Conservation (phyloP, 352 stramenopile species). For the Phytopythium ostracodes region DNA sequence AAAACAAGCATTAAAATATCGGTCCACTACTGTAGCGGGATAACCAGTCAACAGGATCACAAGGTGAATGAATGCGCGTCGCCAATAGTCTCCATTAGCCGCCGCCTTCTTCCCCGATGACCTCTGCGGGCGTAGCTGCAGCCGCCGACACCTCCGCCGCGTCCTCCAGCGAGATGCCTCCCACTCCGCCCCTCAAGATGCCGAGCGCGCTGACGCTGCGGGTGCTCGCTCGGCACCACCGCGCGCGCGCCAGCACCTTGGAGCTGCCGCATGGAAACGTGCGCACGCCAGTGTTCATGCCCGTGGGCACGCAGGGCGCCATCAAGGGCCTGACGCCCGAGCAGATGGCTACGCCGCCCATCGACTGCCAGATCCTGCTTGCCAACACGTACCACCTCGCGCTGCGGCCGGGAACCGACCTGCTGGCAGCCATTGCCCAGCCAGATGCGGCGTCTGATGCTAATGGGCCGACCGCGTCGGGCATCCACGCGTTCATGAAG, state of each 20-base stretch:
- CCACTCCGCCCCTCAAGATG: conserved; percentile 26
- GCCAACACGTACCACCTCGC: conserved; percentile 98
- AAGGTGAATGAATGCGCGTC: no score
- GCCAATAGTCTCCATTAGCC: no score
- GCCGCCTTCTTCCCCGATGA: neutral
- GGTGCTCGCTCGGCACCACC: conserved; percentile 39
- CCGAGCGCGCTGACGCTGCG: conserved; percentile 44
- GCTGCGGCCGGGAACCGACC: conserved; percentile 89
- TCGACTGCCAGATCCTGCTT: conserved; percentile 92
- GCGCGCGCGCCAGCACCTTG: conserved; percentile 70
- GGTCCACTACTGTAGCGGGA: neutral
- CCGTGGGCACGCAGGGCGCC: conserved; percentile 95
- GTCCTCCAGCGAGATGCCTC: conserved; percentile 1
- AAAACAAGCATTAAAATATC: neutral
- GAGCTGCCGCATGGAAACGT: conserved; percentile 84
- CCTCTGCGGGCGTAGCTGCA: neutral
- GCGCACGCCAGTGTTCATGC: conserved; percentile 95
- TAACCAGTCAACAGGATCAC: no score
- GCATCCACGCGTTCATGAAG: conserved; percentile 96
- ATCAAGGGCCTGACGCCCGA: conserved; percentile 92
- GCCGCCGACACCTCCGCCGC: neutral
- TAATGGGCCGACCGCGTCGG: no score
- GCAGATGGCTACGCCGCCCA: conserved; percentile 64
- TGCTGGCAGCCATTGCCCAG: conserved; percentile 76
- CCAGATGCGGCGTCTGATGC: no score